Base-by-base conservation (phyloP, 768 basidiomycete genomes). In the Psilocybe cyanescens region DNA sequence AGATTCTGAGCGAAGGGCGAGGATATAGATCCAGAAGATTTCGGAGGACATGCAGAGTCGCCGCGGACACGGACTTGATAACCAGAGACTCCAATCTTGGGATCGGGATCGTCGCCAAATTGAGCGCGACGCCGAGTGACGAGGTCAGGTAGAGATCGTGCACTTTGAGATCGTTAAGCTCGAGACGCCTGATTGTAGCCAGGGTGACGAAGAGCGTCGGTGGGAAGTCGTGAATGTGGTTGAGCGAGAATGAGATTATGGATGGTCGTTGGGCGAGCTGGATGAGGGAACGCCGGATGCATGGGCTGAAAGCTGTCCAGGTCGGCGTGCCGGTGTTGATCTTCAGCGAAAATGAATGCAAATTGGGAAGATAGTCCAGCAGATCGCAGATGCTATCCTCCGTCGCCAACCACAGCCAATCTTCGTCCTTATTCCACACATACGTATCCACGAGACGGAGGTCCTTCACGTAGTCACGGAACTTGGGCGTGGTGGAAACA, bases 401-500 rank as follows among this genome's bases (percentile, higher is more conserved):
- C 5, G 33, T 58, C 44, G 52, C 62, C 17, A 70, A 57, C 67
- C 69, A 70, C 37, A 57, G 41, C 57, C 65, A 65, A 50, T 67
- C 54, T 19, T 62, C 58, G 31, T 58, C 58, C 19, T 50, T 52
- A 45, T 68, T 67, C 67, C 67, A 70, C 3, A 67, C 59, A 57
- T 65, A 68, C 6, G 64, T 70, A 37, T 70, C 69, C n/a, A 67
- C 65, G 49, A 70, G 63, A 30, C 64, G 62, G 9, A 70, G 63
- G 30, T 67, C 69, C 45, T 62, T 61, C 7, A 70, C 62, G 41
- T 62, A 64, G 0, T 17, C 11, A 28, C 67, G 55, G 12, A 70
- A 58, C 0, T 51, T 28, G 6, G 64, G 67, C 8, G 39, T 44
- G 4, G 31, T 31, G 16, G 58, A 55, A 16, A 70, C 41, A 47